Evolutionary conservation across 371 early-diverging fungal species (phyloP).

Genomic region (Smittium mucronatum): DNA sequence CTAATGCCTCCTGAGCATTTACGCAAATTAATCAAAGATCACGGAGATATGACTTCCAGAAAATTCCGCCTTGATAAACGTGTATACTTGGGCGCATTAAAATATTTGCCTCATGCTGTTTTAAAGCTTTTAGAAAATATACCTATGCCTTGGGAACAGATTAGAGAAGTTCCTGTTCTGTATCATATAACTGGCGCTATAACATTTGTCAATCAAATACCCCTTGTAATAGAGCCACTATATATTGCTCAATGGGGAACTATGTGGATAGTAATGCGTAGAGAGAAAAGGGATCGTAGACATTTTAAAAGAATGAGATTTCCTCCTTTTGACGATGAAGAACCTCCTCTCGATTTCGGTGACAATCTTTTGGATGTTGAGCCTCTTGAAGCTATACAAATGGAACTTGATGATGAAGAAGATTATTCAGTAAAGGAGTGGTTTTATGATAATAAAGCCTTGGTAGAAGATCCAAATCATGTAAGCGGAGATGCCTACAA

Average conservation of each 20-base stretch:
- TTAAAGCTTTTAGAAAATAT: conserved; percentile 95
- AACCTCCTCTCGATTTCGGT: conserved; percentile 93
- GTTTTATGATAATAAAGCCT: conserved; percentile 94
- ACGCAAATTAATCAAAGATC: conserved; percentile 91
- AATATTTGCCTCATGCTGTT: conserved; percentile 97
- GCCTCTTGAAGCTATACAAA: conserved; percentile 93
- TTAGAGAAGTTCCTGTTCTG: conserved; percentile 88
- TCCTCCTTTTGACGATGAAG: conserved; percentile 97
- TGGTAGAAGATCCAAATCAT: conserved; percentile 52
- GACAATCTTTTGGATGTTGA: conserved; percentile 96
- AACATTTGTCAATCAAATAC: conserved; percentile 94
- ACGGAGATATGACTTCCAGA: conserved; percentile 96
- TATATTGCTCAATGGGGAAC: conserved; percentile 97
- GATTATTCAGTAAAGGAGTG: conserved; percentile 86
- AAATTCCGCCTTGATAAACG: conserved; percentile 94
- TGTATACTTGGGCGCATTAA: conserved; percentile 92
- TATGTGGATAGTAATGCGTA: conserved; percentile 99
- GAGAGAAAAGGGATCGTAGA: conserved; percentile 93
- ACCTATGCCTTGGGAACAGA: conserved; percentile 99
- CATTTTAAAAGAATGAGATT: conserved; percentile 98
- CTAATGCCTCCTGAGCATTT: conserved; percentile 97
- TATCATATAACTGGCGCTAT: conserved; percentile 98
- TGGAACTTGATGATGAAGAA: conserved; percentile 94
- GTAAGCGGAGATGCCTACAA: conserved; percentile 86
- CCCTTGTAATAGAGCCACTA: conserved; percentile 88